A percentile compares a stretch with the other conserved stretches of the same genome.
phyloP scores from a whole-genome alignment of 73 alveolate species.

The Paramecium biaurelia region DNA sequence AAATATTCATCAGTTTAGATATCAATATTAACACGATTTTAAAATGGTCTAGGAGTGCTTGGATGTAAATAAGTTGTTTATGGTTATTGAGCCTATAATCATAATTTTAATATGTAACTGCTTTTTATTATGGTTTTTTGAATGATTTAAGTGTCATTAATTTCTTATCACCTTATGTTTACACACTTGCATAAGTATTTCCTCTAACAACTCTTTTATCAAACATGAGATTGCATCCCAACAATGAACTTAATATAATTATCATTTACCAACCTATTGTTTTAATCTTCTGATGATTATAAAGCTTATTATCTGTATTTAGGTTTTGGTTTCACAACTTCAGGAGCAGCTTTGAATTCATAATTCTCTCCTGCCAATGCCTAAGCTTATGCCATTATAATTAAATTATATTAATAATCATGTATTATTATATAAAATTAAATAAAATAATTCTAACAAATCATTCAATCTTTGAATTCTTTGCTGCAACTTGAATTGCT shows the following conservation, averaged over 20 bases:
- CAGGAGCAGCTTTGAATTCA: constrained; percentile 57
- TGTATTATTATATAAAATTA: neutral
- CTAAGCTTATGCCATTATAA: constrained; percentile 18
- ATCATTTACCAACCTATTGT: neutral
- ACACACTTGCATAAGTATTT: constrained; percentile 92
- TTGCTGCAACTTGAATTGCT: neutral
- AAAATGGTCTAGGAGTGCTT: constrained; percentile 73
- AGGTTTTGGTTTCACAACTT: constrained; percentile 59
- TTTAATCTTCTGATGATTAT: constrained; percentile 23
- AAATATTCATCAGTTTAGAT: constrained; percentile 72
- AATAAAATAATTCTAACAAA: neutral
- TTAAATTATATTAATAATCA: neutral
- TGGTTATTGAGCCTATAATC: constrained; percentile 32
- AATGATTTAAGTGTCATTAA: constrained; percentile 49
- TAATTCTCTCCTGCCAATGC: constrained; percentile 61
- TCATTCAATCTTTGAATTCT: neutral
- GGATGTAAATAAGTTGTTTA: constrained; percentile 52
- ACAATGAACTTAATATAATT: neutral
- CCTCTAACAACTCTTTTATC: constrained; percentile 95
- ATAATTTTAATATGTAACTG: constrained; percentile 38
- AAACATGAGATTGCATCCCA: constrained; percentile 77
- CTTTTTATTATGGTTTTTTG: constrained; percentile 52
- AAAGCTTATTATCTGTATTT: constrained; percentile 32
- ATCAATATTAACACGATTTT: constrained; percentile 71
- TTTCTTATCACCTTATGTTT: constrained; percentile 78